phyloP scores from a whole-genome alignment of 1,139 yeast genomes.

The Nematodospora anomalae region DNA sequence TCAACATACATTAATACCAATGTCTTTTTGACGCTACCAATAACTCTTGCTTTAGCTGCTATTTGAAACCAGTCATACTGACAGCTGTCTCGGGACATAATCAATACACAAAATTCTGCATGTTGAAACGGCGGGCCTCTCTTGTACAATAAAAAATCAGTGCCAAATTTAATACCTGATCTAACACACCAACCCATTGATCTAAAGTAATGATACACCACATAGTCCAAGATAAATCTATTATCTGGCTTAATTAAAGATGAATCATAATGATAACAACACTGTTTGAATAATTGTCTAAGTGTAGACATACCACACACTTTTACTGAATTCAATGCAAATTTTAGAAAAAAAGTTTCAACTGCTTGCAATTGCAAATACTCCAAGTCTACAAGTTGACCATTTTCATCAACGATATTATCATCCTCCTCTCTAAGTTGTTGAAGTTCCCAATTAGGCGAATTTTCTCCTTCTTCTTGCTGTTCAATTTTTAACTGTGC shows the following conservation, averaged over 20 bases:
- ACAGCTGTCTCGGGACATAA: conserved; percentile 42
- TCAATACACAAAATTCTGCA: conserved; percentile 76
- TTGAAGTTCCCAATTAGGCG: too few relatives aligned
- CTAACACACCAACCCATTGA: conserved; percentile 95
- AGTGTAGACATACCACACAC: conserved; percentile 18
- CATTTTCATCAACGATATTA: conserved; percentile 34
- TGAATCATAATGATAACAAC: conserved; percentile 16
- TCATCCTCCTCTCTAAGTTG: conserved; percentile 12
- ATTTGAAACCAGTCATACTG: conserved; percentile 56
- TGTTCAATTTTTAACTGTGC: conserved; percentile 14
- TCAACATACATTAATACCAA: conserved; percentile 69
- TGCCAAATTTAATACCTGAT: conserved; percentile 88
- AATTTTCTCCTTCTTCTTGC: neutral
- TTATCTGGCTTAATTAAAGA: conserved; percentile 26
- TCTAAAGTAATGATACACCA: conserved; percentile 82
- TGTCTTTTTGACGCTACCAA: conserved; percentile 83
- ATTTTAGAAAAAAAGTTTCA: conserved; percentile 69
- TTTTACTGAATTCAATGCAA: conserved; percentile 47
- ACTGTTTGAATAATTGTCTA: conserved; percentile 28
- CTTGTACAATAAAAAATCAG: conserved; percentile 75
- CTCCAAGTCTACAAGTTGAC: conserved; percentile 50
- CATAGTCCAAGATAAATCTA: conserved; percentile 55
- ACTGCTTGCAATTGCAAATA: conserved; percentile 69
- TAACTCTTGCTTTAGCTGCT: conserved; percentile 72
- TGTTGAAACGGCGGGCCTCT: conserved; percentile 96